These are phyloP conservation scores for Pichia exigua DNA, from an alignment of 805 yeast genomes.

Conservation along the genomic window DNA sequence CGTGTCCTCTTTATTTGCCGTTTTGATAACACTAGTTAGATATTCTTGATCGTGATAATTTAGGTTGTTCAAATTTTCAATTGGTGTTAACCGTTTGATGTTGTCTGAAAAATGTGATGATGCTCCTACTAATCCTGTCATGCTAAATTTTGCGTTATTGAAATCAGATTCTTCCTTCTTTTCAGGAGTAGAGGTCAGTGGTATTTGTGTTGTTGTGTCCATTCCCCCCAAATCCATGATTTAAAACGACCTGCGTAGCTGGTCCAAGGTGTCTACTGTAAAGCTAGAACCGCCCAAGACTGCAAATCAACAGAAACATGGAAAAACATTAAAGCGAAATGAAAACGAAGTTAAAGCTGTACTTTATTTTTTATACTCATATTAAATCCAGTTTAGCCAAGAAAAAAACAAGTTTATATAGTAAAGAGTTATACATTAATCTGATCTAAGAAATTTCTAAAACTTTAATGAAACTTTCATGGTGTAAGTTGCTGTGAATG, in stretches of 20 bases:
- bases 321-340: neutral
- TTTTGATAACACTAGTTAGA: constrained; percentile 19
- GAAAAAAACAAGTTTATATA: neutral
- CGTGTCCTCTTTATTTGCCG: constrained; percentile 21
- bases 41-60: constrained; percentile 6
- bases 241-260: too few species aligned
- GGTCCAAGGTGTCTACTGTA: too few species aligned
- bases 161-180: neutral
- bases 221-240: neutral
- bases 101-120: constrained; percentile 7
- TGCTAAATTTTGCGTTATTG: neutral
- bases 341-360: too few species aligned
- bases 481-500: constrained; percentile 67
- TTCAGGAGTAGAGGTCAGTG: constrained; percentile 1
- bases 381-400: neutral
- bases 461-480: constrained; percentile 41
- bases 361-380: too few species aligned
- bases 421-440: neutral
- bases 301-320: too few species aligned
- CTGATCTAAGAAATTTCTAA: constrained; percentile 10
- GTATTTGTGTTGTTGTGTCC: neutral
- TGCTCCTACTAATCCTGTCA: constrained; percentile 2
- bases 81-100: constrained; percentile 8
- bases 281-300: too few species aligned
- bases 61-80: constrained; percentile 6